A percentile compares a stretch with the other conserved stretches of the same genome.
phyloP scores from a whole-genome alignment of 441 rosid genomes.

The Mallotus repandus region DNA sequence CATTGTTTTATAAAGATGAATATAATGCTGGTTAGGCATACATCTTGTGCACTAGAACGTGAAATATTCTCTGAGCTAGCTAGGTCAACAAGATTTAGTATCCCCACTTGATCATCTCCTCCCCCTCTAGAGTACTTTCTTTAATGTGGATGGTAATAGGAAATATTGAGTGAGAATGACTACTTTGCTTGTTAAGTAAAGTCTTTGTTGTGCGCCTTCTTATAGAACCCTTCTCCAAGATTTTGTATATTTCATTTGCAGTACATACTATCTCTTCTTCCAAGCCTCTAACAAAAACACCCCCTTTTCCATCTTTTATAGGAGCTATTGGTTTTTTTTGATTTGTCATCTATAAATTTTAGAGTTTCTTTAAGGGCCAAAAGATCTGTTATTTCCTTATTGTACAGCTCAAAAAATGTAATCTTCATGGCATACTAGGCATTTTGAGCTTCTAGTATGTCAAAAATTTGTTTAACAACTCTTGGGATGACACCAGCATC shows the following conservation, averaged over 20 bases:
- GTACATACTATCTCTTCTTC: constrained; percentile 96
- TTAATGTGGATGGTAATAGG: constrained; percentile 95
- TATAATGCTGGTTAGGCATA: constrained; percentile 25
- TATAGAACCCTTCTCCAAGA: constrained; percentile 96
- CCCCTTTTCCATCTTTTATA: constrained; percentile 99
- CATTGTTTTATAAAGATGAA: constrained; percentile 8
- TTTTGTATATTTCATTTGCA: constrained; percentile 96
- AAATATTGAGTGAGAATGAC: constrained; percentile 98
- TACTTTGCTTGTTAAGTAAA: constrained; percentile 97
- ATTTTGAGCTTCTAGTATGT: constrained; percentile 82
- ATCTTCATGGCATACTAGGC: constrained; percentile 98
- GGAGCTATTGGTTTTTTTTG: constrained; percentile 96
- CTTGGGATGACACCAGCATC: constrained; percentile 99
- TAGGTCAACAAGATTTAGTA: constrained; percentile 96
- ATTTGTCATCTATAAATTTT: constrained; percentile 82
- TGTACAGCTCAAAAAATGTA: constrained; percentile 94
- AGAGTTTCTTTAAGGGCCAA: constrained; percentile 83
- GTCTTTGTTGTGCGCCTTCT: constrained; percentile 99
- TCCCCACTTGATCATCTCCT: constrained; percentile 98
- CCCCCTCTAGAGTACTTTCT: constrained; percentile 97
- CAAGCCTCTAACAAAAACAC: constrained; percentile 91
- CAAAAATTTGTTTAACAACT: constrained; percentile 92
- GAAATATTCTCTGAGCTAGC: constrained; percentile 99
- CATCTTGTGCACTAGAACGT: constrained; percentile 98
- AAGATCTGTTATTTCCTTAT: constrained; percentile 95